Conservation (phyloP, 2,329 filamentous ascomycete species). For the Zarea fungicola region DNA sequence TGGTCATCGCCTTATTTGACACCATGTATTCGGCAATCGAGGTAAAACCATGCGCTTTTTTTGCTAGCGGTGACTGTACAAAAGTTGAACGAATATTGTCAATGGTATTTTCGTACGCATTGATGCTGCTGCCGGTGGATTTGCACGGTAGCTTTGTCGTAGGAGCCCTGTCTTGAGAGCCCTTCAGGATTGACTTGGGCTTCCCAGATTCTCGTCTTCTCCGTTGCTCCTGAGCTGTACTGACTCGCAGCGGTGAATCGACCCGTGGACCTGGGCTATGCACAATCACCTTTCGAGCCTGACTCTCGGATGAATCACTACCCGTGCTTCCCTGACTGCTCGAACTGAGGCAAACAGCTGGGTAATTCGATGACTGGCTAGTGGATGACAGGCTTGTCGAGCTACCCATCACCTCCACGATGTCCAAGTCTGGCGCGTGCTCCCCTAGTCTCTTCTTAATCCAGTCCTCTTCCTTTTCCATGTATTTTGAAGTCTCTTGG, state of each 20-base stretch:
- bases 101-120: background rate
- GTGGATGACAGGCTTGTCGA: constrained; percentile 12
- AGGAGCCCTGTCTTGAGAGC: constrained; percentile 7
- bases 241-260: constrained; percentile 23
- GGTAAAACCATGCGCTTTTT: background rate
- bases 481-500: constrained; percentile 24
- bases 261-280: constrained; percentile 23
- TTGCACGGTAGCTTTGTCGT: background rate
- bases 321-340: background rate
- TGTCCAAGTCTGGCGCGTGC: background rate
- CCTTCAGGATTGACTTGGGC: constrained; percentile 32
- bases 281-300: constrained; percentile 27
- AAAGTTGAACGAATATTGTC: constrained; percentile 7
- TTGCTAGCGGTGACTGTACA: background rate
- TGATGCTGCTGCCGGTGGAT: background rate
- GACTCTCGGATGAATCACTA: background rate
- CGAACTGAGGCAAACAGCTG: no score
- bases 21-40: constrained; percentile 6
- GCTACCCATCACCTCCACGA: constrained; percentile 1
- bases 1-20: background rate
- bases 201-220: constrained; percentile 26
- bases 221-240: constrained; percentile 31
- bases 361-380: background rate
- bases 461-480: constrained; percentile 26
- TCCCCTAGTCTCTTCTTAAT: constrained; percentile 21